These are phyloP conservation scores for Phalaenopsis hybrid DNA, from an alignment of 116 monocot species.

Conservation along the genomic window DNA sequence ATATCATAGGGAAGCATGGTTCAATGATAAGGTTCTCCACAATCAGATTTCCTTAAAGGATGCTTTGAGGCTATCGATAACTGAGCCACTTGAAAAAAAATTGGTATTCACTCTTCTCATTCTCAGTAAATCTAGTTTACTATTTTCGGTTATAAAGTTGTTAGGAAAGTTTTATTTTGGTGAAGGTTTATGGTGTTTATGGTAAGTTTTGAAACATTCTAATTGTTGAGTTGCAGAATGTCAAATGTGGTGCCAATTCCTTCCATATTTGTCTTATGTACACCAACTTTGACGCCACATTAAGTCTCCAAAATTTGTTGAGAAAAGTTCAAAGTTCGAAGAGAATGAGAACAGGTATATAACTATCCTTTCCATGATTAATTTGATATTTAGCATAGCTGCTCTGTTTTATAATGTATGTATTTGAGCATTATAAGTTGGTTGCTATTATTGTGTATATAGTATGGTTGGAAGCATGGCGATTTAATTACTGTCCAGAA, in stretches of 20 bases:
- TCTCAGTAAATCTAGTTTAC: background rate
- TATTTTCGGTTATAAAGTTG: constrained; percentile 4
- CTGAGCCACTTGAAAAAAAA: constrained; percentile 46
- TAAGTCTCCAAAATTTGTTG: constrained; percentile 38
- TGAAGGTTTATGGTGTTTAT: constrained; percentile 1
- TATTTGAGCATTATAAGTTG: background rate
- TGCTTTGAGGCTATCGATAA: constrained; percentile 60
- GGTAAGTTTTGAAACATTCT: constrained; percentile 2
- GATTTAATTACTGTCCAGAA: background rate
- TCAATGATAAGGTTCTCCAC: constrained; percentile 27
- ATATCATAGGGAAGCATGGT: constrained; percentile 61
- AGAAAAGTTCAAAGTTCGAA: constrained; percentile 32
- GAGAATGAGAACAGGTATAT: constrained; percentile 55
- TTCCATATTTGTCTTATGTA: constrained; percentile 62
- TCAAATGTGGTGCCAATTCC: constrained; percentile 34
- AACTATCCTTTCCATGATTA: background rate
- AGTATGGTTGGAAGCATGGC: background rate
- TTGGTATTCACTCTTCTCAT: constrained; percentile 42
- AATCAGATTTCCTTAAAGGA: constrained; percentile 77
- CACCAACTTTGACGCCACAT: constrained; percentile 53
- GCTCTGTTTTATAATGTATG: background rate
- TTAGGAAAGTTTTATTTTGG: background rate
- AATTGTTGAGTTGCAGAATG: constrained; percentile 32
- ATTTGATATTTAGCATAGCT: background rate
- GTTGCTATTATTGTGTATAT: background rate